Percentiles rank a stretch among this genome's conserved stretches.
Evolutionary conservation across 345 rosid species (phyloP).

Genomic region (Cardamine chenopodiifolia): DNA sequence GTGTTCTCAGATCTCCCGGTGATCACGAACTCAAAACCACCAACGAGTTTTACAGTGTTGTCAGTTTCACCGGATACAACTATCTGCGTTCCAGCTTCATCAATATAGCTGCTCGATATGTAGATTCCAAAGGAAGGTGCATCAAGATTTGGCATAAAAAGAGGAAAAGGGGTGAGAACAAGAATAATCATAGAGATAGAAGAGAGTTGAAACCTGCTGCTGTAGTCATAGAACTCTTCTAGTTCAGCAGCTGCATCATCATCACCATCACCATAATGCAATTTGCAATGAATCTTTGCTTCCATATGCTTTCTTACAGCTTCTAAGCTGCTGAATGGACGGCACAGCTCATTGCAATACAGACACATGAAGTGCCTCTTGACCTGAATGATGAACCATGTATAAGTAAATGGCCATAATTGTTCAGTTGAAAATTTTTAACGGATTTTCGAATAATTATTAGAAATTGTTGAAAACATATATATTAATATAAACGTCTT

Average conservation of each 20-base stretch:
- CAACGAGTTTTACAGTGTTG: conserved; percentile 64
- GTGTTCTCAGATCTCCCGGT: conserved; percentile 55
- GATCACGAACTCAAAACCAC: conserved; percentile 89
- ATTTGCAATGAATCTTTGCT: conserved; percentile 91
- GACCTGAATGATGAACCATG: conserved; percentile 51
- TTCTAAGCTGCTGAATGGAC: conserved; percentile 80
- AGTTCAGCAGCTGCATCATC: conserved; percentile 92
- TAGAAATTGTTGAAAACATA: too few species aligned
- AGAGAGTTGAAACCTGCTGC: conserved; percentile 66
- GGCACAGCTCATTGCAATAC: conserved; percentile 81
- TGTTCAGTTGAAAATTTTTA: too few species aligned
- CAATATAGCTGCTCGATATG: conserved; percentile 62
- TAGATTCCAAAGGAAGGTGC: conserved; percentile 4
- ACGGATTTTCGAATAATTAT: too few species aligned
- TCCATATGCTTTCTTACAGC: conserved; percentile 98
- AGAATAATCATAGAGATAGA: not conserved
- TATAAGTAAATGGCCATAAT: not conserved
- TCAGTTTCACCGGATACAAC: conserved; percentile 60
- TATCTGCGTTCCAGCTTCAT: conserved; percentile 75
- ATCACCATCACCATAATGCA: conserved; percentile 88
- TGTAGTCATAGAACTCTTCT: conserved; percentile 93
- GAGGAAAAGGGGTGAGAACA: not conserved
- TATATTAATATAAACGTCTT: too few species aligned
- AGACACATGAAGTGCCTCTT: conserved; percentile 84
- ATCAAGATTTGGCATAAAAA: conserved; percentile 1